Conservation (phyloP, 2,329 filamentous ascomycete species). For the Trichoderma oligosporum region DNA sequence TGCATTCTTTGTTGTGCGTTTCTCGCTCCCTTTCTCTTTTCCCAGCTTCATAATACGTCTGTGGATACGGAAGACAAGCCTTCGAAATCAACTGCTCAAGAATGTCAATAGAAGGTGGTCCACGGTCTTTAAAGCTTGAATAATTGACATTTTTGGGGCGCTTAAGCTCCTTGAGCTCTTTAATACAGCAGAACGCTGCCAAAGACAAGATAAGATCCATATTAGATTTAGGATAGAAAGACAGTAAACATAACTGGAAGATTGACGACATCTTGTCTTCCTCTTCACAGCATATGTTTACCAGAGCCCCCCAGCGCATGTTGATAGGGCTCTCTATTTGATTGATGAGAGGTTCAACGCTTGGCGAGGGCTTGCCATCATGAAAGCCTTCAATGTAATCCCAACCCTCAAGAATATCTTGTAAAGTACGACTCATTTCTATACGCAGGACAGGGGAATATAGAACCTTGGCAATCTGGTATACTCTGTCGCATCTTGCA, state of each 20-base stretch:
- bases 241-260: constrained; percentile 20
- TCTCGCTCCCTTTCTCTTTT: neutral
- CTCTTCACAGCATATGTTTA: constrained; percentile 4
- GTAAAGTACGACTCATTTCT: neutral
- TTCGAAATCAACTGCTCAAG: neutral
- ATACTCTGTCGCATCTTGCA: neutral
- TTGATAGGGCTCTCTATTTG: constrained; percentile 11
- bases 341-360: neutral
- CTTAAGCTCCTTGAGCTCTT: neutral
- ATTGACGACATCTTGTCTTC: neutral
- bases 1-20: neutral
- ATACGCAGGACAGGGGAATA: neutral
- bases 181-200: constrained; percentile 9
- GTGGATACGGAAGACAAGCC: neutral
- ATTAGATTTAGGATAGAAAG: constrained; percentile 4
- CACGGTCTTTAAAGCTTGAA: constrained; percentile 14
- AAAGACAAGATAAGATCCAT: constrained; percentile 18
- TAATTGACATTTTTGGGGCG: constrained; percentile 11
- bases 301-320: constrained; percentile 4
- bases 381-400: constrained; percentile 1
- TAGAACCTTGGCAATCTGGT: neutral
- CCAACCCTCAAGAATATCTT: neutral
- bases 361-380: neutral
- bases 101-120: neutral
- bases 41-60: neutral